Conservation (phyloP, 2,329 filamentous ascomycete species). For the Fusarium beomiforme region DNA sequence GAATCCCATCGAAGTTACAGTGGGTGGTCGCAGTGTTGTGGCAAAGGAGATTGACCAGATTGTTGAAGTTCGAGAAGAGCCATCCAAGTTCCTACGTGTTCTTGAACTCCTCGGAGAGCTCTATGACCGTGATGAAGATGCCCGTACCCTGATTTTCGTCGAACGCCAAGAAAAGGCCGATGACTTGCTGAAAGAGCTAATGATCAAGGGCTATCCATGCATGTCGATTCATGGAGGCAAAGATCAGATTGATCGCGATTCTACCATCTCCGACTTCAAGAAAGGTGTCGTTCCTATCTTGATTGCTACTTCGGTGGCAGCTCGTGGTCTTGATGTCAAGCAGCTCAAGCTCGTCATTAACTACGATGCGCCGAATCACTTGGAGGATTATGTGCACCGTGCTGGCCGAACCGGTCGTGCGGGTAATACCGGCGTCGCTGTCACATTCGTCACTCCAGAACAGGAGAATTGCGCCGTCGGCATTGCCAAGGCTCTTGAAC, state of each 20-base stretch:
- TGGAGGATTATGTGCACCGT: constrained; percentile 97
- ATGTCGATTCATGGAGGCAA: constrained; percentile 96
- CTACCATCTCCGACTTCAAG: constrained; percentile 93
- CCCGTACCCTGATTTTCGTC: constrained; percentile 89
- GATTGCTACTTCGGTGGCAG: constrained; percentile 94
- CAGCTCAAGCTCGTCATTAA: constrained; percentile 96
- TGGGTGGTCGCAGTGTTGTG: constrained; percentile 87
- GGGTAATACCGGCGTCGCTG: constrained; percentile 92
- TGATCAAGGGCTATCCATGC: constrained; percentile 87
- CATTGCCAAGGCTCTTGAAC: constrained; percentile 89
- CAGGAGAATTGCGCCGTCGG: constrained; percentile 92
- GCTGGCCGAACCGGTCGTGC: constrained; percentile 93
- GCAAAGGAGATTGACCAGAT: constrained; percentile 94
- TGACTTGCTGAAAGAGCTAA: constrained; percentile 78
- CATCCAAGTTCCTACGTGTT: constrained; percentile 83
- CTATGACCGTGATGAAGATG: constrained; percentile 88
- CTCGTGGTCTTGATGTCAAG: constrained; percentile 94
- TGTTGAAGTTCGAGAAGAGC: constrained; percentile 86
- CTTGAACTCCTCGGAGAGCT: constrained; percentile 88
- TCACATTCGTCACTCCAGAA: constrained; percentile 91
- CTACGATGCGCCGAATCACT: constrained; percentile 91
- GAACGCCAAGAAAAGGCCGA: constrained; percentile 92
- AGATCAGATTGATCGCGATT: constrained; percentile 92
- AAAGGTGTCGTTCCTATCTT: constrained; percentile 88
- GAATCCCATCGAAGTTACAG: constrained; percentile 88